Evolutionary conservation across 1,139 yeast species (phyloP), one percentile per base, ranked within the genome.

Genomic region (Sugiyamaella neomexicana): DNA sequence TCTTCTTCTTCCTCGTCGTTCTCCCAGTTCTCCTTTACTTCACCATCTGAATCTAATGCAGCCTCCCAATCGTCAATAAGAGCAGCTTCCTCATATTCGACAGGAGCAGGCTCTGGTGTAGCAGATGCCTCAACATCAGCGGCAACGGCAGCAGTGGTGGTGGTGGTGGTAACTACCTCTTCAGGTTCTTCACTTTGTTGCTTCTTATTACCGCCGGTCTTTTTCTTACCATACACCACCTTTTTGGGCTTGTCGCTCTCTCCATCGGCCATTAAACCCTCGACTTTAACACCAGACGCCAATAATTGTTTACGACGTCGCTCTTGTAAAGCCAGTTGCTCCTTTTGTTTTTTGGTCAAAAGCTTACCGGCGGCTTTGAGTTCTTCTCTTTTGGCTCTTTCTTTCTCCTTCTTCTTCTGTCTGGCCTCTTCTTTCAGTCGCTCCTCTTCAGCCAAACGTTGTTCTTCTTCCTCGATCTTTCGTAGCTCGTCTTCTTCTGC

Each of bases 331-430:
- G 85, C 88, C 76, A 88, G 87, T 69, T 90, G 96, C 72, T 91
- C 97, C 73, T 88, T 89, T 76, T 93, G 99, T 70, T 91, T 93
- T 76, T 89, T 93, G 57, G 97, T 88, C 69, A 75, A 65, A 15
- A 72, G 70, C 57, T 75, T 93, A 67, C 99, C 99, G 72, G 91
- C 97, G 25, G 97, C 95, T 75, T 89, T 88, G 81, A 67, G 84
- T 67, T 93, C 97, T 68, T 85, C 93, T 67, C 89, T 96, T 71
- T 83, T 89, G 75, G 85, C 88, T 45, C 80, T 80, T 57, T 81
- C 85, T 71, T 77, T 86, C 54, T 85, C 88, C 63, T 83, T 93
- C 71, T 88, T 96, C 63, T 77, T 77, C 47, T 73, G 80, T 44
- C 82, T 81, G 54, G 78, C 90, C 59, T 82, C 82, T 73, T 82